Percentiles rank a stretch among this genome's conserved stretches.
Evolutionary conservation across 345 rosid species (phyloP).

Genomic region (Gossypium thurberi): DNA sequence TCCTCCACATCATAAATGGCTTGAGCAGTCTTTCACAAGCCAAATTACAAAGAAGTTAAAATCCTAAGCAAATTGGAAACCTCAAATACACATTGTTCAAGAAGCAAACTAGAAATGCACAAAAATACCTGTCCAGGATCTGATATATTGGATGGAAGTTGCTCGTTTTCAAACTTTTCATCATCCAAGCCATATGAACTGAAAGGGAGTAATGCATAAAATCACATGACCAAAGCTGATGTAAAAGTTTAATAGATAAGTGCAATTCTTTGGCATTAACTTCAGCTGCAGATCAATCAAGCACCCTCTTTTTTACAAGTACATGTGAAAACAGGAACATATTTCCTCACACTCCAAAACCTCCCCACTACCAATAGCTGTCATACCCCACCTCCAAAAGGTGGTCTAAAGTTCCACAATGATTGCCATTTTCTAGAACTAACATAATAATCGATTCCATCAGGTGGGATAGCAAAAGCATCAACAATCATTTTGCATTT

Average conservation of each 20-base stretch:
- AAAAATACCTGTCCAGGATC: conserved; percentile 71
- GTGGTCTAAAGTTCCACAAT: not conserved
- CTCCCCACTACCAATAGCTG: not conserved
- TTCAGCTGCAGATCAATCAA: not conserved
- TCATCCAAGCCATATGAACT: conserved; percentile 86
- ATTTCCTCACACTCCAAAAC: not conserved
- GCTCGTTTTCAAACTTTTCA: conserved; percentile 67
- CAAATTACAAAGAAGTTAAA: conserved; percentile 19
- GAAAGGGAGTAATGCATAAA: conserved; percentile 18
- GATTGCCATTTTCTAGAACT: not conserved
- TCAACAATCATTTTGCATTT: not conserved
- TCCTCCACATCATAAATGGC: conserved; percentile 92
- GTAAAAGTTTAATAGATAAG: not conserved
- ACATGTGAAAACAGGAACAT: not conserved
- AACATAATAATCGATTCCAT: not conserved
- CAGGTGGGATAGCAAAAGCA: not conserved
- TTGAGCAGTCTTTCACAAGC: conserved; percentile 55
- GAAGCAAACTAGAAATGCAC: conserved; percentile 16
- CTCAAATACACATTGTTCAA: not conserved
- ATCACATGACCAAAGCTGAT: not conserved
- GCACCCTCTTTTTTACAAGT: not conserved
- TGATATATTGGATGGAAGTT: conserved; percentile 57
- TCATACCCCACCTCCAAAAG: not conserved
- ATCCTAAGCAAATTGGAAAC: conserved; percentile 3
- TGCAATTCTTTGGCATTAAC: not conserved